Evolutionary conservation across 1,139 yeast genomes (phyloP).

Genomic region (Diutina mesorugosa): DNA sequence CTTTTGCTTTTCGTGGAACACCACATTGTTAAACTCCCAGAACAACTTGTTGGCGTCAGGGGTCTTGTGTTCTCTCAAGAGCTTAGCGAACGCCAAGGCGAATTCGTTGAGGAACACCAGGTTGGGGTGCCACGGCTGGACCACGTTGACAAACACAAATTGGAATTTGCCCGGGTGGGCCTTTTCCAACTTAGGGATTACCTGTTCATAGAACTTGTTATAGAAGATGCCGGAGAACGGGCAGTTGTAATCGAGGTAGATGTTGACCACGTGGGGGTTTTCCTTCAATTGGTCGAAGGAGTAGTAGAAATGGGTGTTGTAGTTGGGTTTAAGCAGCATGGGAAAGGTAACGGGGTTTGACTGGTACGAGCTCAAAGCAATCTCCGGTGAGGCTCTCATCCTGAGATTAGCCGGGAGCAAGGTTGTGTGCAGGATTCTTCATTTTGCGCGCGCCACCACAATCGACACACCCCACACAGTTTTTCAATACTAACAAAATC

Average conservation of each 20-base stretch:
- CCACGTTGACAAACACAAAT: constrained; percentile 49
- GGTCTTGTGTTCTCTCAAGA: constrained; percentile 28
- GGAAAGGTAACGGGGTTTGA: not conserved
- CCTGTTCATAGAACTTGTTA: constrained; percentile 35
- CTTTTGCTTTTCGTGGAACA: constrained; percentile 38
- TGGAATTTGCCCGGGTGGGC: constrained; percentile 40
- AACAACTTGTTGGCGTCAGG: constrained; percentile 24
- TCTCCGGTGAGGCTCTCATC: not conserved
- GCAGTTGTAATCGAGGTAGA: constrained; percentile 72
- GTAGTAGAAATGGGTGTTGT: not conserved
- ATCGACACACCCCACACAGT: not conserved
- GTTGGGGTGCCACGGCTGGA: constrained; percentile 83
- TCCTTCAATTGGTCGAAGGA: not conserved
- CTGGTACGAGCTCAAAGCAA: not conserved
- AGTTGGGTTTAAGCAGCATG: constrained; percentile 1
- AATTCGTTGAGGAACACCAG: constrained; percentile 62
- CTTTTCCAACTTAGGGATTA: constrained; percentile 40
- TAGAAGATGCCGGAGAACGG: constrained; percentile 60
- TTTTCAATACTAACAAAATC: not conserved
- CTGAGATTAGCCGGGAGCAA: not conserved
- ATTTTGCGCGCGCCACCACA: not conserved
- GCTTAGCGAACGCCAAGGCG: constrained; percentile 50
- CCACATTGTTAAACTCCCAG: constrained; percentile 46
- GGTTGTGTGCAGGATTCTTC: not conserved
- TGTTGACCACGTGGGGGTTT: constrained; percentile 23